Evolutionary conservation across 192 early-diverging fungal genomes (phyloP).

Genomic region (Coemansia sp.): DNA sequence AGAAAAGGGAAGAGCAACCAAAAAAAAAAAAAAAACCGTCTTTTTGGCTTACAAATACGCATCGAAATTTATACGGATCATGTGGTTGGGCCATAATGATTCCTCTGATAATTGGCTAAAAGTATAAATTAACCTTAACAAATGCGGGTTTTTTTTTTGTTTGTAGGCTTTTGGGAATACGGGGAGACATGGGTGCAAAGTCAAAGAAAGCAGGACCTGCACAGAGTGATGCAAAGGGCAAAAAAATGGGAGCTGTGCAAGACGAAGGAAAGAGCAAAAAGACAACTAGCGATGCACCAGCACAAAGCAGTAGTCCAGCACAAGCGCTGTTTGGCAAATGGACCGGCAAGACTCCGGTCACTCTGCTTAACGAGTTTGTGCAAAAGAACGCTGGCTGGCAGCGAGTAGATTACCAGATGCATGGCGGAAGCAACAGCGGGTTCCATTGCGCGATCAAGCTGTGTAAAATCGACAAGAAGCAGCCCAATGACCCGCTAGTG

Average conservation of each 20-base stretch:
- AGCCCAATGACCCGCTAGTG: conserved; percentile 32
- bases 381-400: conserved; percentile 60
- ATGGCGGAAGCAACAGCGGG: conserved; percentile 58
- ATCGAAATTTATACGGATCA: not conserved
- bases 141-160: too few relatives aligned
- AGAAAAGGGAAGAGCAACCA: conserved; percentile 2
- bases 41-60: not conserved
- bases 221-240: not conserved
- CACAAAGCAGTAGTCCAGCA: conserved; percentile 7
- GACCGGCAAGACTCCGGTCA: conserved; percentile 85
- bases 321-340: conserved; percentile 64
- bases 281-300: not conserved
- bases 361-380: conserved; percentile 74
- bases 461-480: conserved; percentile 28
- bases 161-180: too few relatives aligned
- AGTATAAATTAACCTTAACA: too few relatives aligned
- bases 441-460: conserved; percentile 45
- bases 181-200: conserved; percentile 8
- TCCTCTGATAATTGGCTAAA: too few relatives aligned
- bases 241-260: not conserved
- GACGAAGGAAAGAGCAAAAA: not conserved
- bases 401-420: conserved; percentile 64
- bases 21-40: not conserved
- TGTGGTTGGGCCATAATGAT: conserved; percentile 5
- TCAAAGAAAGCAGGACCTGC: not conserved